Conservation (phyloP, 371 early-diverging fungal species). For the Batrachochytrium dendrobatidis region DNA sequence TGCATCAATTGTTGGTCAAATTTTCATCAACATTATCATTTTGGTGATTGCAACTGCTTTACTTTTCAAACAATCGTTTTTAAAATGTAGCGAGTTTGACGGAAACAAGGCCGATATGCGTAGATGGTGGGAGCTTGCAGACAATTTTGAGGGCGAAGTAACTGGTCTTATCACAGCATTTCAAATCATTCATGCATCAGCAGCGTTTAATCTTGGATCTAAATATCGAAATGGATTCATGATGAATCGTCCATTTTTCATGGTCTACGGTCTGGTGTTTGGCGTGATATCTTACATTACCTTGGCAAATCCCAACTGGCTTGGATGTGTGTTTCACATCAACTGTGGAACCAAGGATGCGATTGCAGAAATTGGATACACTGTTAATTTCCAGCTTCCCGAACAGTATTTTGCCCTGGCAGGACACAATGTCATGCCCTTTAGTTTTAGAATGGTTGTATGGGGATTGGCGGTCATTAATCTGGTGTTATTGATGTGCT, state of each 20-base stretch:
- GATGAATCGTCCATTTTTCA: constrained; percentile 53
- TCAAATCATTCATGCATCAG: constrained; percentile 49
- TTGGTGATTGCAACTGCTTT: constrained; percentile 41
- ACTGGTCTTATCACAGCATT: constrained; percentile 47
- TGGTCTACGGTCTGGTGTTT: constrained; percentile 47
- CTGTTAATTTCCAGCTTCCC: constrained; percentile 44
- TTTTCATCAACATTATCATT: constrained; percentile 61
- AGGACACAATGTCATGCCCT: constrained; percentile 65
- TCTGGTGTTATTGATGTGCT: constrained; percentile 22
- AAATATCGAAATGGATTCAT: constrained; percentile 54
- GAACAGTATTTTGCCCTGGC: constrained; percentile 48
- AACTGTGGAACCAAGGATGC: constrained; percentile 60
- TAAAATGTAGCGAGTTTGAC: constrained; percentile 67
- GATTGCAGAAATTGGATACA: constrained; percentile 29
- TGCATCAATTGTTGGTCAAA: constrained; percentile 55
- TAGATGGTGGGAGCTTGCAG: constrained; percentile 73
- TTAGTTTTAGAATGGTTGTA: constrained; percentile 53
- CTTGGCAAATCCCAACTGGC: constrained; percentile 63
- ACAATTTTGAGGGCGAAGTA: constrained; percentile 60
- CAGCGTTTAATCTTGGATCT: constrained; percentile 60
- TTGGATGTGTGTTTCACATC: constrained; percentile 62
- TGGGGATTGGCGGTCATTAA: constrained; percentile 27
- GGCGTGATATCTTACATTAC: constrained; percentile 44
- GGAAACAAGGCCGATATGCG: constrained; percentile 50
- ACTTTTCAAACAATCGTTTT: constrained; percentile 59